Conservation (phyloP, 108 stramenopile species). For the Cylindrotheca closterium region DNA sequence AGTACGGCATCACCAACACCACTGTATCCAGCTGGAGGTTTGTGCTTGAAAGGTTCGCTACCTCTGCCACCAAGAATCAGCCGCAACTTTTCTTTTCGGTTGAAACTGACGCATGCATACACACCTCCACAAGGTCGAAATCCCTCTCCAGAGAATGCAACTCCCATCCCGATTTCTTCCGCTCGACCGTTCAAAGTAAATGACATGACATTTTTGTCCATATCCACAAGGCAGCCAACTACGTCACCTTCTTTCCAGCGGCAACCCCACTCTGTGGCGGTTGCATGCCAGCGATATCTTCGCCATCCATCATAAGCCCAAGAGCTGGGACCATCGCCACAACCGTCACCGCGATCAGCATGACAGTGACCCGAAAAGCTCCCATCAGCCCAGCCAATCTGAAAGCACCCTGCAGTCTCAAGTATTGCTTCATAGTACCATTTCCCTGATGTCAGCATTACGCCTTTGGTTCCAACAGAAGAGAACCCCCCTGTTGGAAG, state of each 20-base stretch:
- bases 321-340: constrained; percentile 91
- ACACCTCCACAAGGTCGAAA: constrained; percentile 88
- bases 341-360: constrained; percentile 88
- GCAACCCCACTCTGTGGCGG: constrained; percentile 90
- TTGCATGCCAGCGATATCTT: constrained; percentile 89
- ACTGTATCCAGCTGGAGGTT: constrained; percentile 72
- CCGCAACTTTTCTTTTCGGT: constrained; percentile 71
- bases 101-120: constrained; percentile 88
- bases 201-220: constrained; percentile 80
- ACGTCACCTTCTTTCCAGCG: constrained; percentile 91
- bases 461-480: constrained; percentile 85
- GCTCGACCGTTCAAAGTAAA: constrained; percentile 91
- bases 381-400: constrained; percentile 93
- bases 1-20: constrained; percentile 82
- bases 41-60: constrained; percentile 60
- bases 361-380: constrained; percentile 85
- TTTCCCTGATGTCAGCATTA: constrained; percentile 76
- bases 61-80: constrained; percentile 73
- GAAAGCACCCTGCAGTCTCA: constrained; percentile 89
- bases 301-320: constrained; percentile 98
- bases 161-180: constrained; percentile 87
- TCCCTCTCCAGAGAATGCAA: constrained; percentile 78
- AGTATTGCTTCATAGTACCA: constrained; percentile 96
- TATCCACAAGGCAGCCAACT: constrained; percentile 87
- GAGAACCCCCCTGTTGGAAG: constrained; percentile 82